These are phyloP conservation scores for Cyanodermella asteris DNA, from an alignment of 2,329 filamentous ascomycete genomes.

Conservation along the genomic window DNA sequence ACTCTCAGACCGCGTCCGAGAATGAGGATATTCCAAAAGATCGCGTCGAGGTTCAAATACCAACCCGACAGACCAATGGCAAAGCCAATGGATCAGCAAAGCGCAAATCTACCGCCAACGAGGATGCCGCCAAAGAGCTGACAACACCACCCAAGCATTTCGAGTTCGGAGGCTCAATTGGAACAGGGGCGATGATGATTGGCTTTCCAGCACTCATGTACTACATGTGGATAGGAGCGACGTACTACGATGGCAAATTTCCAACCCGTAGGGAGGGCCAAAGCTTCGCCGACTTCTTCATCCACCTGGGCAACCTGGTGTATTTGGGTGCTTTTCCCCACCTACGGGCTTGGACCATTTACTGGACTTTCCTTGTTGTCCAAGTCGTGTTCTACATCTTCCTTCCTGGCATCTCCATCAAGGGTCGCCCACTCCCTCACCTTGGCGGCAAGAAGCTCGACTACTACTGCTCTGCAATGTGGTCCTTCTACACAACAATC, in stretches of 20 bases:
- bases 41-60: slow-evolving; percentile 1
- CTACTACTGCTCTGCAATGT: slow-evolving; percentile 86
- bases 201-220: slow-evolving; percentile 91
- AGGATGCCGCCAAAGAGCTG: slow-evolving; percentile 19
- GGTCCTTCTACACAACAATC: slow-evolving; percentile 74
- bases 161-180: slow-evolving; percentile 78
- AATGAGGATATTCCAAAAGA: not conserved
- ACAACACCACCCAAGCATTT: slow-evolving; percentile 24
- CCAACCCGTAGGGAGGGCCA: slow-evolving; percentile 46
- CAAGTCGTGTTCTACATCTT: slow-evolving; percentile 65
- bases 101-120: slow-evolving; percentile 17
- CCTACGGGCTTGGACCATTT: slow-evolving; percentile 68
- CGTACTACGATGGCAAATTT: slow-evolving; percentile 71
- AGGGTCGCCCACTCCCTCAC: slow-evolving; percentile 73
- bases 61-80: slow-evolving; percentile 9
- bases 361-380: slow-evolving; percentile 81
- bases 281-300: slow-evolving; percentile 46
- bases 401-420: slow-evolving; percentile 68
- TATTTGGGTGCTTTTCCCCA: slow-evolving; percentile 73
- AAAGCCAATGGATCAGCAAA: slow-evolving; percentile 7
- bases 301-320: slow-evolving; percentile 47
- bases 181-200: slow-evolving; percentile 67
- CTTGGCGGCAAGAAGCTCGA: slow-evolving; percentile 63
- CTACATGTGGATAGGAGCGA: slow-evolving; percentile 97
- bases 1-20: no score